phyloP scores from a whole-genome alignment of 768 basidiomycete species.

The Vishniacozyma victoriae region DNA sequence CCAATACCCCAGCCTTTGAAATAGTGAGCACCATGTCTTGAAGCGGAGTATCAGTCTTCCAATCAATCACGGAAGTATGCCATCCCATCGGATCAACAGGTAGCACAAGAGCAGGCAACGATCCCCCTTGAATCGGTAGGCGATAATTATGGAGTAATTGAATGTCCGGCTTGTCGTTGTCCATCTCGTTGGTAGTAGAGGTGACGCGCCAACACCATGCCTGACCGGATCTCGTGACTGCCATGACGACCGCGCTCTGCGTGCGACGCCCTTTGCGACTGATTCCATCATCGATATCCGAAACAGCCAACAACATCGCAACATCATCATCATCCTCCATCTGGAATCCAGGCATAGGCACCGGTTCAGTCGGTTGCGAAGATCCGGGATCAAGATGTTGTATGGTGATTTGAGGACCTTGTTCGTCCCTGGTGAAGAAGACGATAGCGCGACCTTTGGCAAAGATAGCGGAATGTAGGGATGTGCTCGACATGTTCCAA shows the following conservation, averaged over 20 bases:
- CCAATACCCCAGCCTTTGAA: slow-evolving; percentile 67
- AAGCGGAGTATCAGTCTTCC: slow-evolving; percentile 32
- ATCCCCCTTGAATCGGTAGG: slow-evolving; percentile 18
- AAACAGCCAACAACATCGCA: slow-evolving; percentile 39
- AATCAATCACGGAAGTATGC: slow-evolving; percentile 43
- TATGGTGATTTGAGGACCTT: slow-evolving; percentile 11
- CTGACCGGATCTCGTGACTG: slow-evolving; percentile 21
- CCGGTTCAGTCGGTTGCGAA: slow-evolving; percentile 11
- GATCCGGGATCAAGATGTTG: slow-evolving; percentile 27
- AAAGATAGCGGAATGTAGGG: slow-evolving; percentile 26
- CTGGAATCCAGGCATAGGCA: slow-evolving; percentile 20
- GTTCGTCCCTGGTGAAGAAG: slow-evolving; percentile 6
- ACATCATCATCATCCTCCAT: slow-evolving; percentile 16
- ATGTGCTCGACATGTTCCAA: slow-evolving; percentile 7
- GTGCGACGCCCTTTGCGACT: slow-evolving; percentile 21
- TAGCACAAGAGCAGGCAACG: slow-evolving; percentile 16
- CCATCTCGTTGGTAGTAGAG: slow-evolving; percentile 7
- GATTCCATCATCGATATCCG: slow-evolving; percentile 45
- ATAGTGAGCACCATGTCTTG: slow-evolving; percentile 73
- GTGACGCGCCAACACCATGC: slow-evolving; percentile 41
- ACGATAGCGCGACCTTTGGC: slow-evolving; percentile 41
- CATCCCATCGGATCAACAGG: slow-evolving; percentile 48
- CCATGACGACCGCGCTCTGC: slow-evolving; percentile 37
- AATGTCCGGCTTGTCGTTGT: slow-evolving; percentile 8
- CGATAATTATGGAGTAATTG: slow-evolving; percentile 16